Evolutionary conservation across 2,329 filamentous ascomycete species (phyloP).

Genomic region (Aurifilum marmelostoma): DNA sequence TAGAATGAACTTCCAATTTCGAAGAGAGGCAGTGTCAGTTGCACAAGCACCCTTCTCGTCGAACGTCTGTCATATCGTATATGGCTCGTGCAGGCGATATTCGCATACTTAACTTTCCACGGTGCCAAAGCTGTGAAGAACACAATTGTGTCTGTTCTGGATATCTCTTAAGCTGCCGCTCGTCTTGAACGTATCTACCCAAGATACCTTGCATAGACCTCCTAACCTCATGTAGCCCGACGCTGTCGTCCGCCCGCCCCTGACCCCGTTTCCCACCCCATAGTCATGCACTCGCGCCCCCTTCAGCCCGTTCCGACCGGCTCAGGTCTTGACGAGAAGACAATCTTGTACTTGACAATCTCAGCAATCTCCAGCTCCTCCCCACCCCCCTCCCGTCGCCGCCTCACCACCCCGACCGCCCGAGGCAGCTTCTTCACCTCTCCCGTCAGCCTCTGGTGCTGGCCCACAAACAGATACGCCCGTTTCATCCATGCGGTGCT

Average conservation of each 20-base stretch:
- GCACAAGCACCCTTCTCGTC: neutral
- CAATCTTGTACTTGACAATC: slow-evolving; percentile 82
- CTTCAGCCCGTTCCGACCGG: slow-evolving; percentile 63
- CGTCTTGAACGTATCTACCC: neutral
- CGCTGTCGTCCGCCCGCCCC: neutral
- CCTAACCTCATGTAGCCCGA: neutral
- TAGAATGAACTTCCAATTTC: neutral
- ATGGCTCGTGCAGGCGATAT: too few species aligned
- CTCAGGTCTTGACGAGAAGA: slow-evolving; percentile 84
- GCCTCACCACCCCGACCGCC: slow-evolving; percentile 77
- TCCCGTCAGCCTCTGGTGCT: slow-evolving; percentile 85
- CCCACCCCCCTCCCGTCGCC: slow-evolving; percentile 50
- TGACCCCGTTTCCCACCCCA: neutral
- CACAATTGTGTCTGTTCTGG: neutral
- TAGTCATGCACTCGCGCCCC: neutral
- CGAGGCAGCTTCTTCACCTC: slow-evolving; percentile 85
- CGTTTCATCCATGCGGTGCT: slow-evolving; percentile 84
- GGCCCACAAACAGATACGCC: slow-evolving; percentile 85
- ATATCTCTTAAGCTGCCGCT: neutral
- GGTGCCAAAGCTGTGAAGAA: neutral
- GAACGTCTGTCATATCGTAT: too few species aligned
- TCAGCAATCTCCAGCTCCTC: slow-evolving; percentile 82
- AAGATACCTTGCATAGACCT: neutral
- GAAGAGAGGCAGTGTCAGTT: neutral
- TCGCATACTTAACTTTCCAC: neutral